Percentiles rank a stretch among this genome's conserved stretches.
These are phyloP conservation scores for Acer campestre DNA, from an alignment of 345 rosid species.

Conservation along the genomic window DNA sequence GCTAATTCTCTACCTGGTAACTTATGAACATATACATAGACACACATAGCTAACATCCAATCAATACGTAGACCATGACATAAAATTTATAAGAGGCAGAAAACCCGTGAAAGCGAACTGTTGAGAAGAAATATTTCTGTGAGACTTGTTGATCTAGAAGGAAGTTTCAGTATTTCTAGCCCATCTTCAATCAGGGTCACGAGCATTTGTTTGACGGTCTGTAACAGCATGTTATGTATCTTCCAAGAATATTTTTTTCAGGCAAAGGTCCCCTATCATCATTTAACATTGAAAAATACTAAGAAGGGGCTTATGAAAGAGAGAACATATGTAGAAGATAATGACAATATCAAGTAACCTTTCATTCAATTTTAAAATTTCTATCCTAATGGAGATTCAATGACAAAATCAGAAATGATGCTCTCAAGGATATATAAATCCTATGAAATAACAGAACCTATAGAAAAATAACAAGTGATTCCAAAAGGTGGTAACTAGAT, in stretches of 20 bases:
- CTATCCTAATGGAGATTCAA: not conserved
- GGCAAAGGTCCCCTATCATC: slow-evolving; percentile 28
- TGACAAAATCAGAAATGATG: not conserved
- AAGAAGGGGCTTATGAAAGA: not conserved
- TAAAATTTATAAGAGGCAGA: not conserved
- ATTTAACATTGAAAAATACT: not conserved
- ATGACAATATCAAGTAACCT: not conserved
- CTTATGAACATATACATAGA: not conserved
- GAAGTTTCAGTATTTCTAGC: slow-evolving; percentile 1
- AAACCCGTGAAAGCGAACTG: not conserved
- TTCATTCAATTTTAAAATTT: too few species aligned
- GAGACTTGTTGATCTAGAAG: not conserved
- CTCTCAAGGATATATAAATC: not conserved
- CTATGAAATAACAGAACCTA: not conserved
- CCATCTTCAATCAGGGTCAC: not conserved
- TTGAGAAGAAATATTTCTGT: not conserved
- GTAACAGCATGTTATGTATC: slow-evolving; percentile 19
- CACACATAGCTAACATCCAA: not conserved
- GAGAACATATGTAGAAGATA: not conserved
- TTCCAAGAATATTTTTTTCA: slow-evolving; percentile 24
- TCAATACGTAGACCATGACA: not conserved
- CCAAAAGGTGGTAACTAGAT: not conserved
- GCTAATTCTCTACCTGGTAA: not conserved
- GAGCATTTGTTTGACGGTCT: slow-evolving; percentile 24
- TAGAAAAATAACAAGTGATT: too few species aligned